A percentile compares a stretch with the other conserved stretches of the same genome.
phyloP scores from a whole-genome alignment of 176 grass and related monocot genomes.

The Zoysia japonica region DNA sequence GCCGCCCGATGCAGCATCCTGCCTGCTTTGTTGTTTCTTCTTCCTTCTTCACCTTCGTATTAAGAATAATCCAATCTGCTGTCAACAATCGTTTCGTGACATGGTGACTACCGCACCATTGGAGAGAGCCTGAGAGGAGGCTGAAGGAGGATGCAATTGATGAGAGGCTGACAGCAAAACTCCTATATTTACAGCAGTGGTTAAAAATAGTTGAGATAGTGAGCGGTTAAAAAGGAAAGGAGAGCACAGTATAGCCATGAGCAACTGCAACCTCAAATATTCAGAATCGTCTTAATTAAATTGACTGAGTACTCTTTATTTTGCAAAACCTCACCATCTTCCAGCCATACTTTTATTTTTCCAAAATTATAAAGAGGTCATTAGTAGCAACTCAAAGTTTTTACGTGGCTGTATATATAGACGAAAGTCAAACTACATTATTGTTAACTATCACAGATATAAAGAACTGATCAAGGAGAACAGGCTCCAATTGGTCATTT shows the following conservation, averaged over 20 bases:
- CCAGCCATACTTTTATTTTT: too few relatives aligned
- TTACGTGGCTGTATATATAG: too few relatives aligned
- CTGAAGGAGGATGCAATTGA: constrained; percentile 34
- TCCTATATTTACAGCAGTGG: neutral
- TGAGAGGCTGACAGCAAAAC: neutral
- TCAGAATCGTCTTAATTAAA: neutral
- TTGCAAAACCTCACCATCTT: too few relatives aligned
- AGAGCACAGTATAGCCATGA: neutral
- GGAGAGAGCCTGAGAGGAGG: constrained; percentile 35
- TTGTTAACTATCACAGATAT: too few relatives aligned
- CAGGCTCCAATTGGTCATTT: too few relatives aligned
- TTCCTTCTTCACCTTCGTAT: constrained; percentile 19
- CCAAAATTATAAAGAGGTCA: too few relatives aligned
- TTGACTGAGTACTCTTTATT: neutral
- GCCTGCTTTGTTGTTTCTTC: constrained; percentile 4
- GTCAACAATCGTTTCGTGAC: constrained; percentile 34
- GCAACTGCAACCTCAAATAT: neutral
- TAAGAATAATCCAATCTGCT: constrained; percentile 26
- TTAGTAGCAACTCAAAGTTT: too few relatives aligned
- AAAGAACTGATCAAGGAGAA: too few relatives aligned
- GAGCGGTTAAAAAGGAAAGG: neutral
- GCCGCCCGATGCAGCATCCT: constrained; percentile 66
- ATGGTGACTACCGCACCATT: constrained; percentile 1
- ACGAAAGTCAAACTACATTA: too few relatives aligned
- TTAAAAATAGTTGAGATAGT: neutral